Evolutionary conservation across 176 grass and related monocot species (phyloP).

Genomic region (Eragrostis curvula): DNA sequence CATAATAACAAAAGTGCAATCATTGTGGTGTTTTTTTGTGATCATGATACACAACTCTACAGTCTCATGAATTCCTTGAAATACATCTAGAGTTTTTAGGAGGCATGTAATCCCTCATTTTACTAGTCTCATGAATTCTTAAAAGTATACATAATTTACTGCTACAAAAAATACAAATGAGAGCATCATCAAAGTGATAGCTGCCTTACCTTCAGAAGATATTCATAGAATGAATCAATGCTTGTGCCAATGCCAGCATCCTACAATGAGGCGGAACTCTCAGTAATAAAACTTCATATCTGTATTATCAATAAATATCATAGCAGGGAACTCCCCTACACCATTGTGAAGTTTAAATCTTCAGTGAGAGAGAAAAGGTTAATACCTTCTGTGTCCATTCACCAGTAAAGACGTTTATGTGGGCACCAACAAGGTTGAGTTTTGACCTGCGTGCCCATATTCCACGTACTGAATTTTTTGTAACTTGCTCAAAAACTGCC

Average conservation of each 20-base stretch:
- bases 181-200: constrained; percentile 7
- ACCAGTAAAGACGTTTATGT: constrained; percentile 97
- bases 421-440: constrained; percentile 94
- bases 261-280: constrained; percentile 39
- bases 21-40: neutral
- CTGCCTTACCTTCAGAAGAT: constrained; percentile 84
- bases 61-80: neutral
- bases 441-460: constrained; percentile 93
- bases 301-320: neutral
- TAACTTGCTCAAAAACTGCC: constrained; percentile 93
- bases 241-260: constrained; percentile 98
- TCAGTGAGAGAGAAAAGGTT: neutral
- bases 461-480: constrained; percentile 90
- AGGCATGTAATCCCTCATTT: neutral
- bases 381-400: constrained; percentile 99
- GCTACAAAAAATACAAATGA: constrained; percentile 16
- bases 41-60: neutral
- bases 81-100: neutral
- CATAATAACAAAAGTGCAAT: neutral
- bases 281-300: constrained; percentile 5
- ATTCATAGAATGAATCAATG: constrained; percentile 98
- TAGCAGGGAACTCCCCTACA: neutral
- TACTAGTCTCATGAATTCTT: neutral
- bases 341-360: neutral
- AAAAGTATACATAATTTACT: neutral